phyloP scores from a whole-genome alignment of 202 grass and related monocot species.

The Panicum hallii region DNA sequence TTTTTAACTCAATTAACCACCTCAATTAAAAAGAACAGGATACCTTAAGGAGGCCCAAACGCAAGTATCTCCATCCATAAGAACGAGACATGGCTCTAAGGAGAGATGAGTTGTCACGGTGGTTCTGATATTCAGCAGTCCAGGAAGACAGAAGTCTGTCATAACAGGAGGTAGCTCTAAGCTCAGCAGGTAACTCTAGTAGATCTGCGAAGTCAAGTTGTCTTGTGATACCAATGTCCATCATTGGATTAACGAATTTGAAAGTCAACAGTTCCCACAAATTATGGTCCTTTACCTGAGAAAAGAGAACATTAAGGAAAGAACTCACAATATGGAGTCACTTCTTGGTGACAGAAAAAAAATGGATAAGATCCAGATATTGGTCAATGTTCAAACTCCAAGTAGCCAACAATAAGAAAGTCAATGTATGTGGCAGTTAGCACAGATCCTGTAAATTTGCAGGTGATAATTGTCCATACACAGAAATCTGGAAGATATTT shows the following conservation, averaged over 20 bases:
- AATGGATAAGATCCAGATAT: background rate
- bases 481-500: background rate
- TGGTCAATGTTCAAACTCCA: background rate
- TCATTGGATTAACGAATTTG: conserved; percentile 79
- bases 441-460: background rate
- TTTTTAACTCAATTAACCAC: conserved; percentile 13
- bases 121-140: conserved; percentile 66
- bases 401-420: conserved; percentile 19
- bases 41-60: conserved; percentile 91
- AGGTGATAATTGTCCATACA: background rate
- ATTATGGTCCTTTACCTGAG: conserved; percentile 51
- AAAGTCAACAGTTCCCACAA: conserved; percentile 73
- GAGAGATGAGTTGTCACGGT: conserved; percentile 64
- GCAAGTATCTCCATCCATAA: conserved; percentile 87
- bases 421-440: conserved; percentile 17
- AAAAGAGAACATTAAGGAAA: conserved; percentile 33
- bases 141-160: conserved; percentile 74
- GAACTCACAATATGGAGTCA: conserved; percentile 18
- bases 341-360: conserved; percentile 26
- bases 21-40: conserved; percentile 19
- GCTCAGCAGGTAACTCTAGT: conserved; percentile 80
- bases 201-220: conserved; percentile 90
- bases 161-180: conserved; percentile 70
- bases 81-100: conserved; percentile 76
- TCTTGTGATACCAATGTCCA: conserved; percentile 81